Evolutionary conservation across 352 stramenopile genomes (phyloP), one percentile per base, ranked within the genome.

Genomic region (Globisporangium rhizosaccharum): DNA sequence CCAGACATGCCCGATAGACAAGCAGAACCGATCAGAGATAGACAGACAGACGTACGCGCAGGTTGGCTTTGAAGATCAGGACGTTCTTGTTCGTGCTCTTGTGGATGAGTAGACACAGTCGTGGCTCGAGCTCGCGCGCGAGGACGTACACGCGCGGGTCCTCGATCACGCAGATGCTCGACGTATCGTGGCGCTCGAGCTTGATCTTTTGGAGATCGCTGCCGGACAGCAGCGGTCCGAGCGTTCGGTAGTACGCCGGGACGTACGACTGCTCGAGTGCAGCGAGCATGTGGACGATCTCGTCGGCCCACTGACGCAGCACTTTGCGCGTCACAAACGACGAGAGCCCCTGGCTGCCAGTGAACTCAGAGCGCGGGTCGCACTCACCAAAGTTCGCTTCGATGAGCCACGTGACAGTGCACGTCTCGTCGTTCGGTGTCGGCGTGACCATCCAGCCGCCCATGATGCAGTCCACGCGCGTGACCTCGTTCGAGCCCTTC

Each of bases 331-430:
- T 68, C 6, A 76, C 20, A 26, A 74, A 72, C 4, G 67, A 57
- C 3, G 65, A 61, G 4, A 73, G 53, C 0, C 67, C 66, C 54
- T 83, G 72, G 8, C 57, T 70, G 5, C 72, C 75, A 2, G 75
- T 85, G 61, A 90, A 90, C 58, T 90, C 78, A 28, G 51, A 66
- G 11, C 63, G 56, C 10, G 77, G 50, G 30, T 87, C 64, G 49
- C 80, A 89, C 50, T 82, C 65, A 15, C 75, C 76, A 52, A 90
- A 90, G 63, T 92, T 89, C 28, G 67, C 75, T 56, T 92, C 79
- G 71, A 88, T 82, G n/a, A 92, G n/a, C 82, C 80, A 89, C 25
- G 79, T 90, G 12, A 90, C 76, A 0, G 67, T 80, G 50, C 78
- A 90, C 2, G 76, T 80, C 23, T 86, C 76, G 48, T 88, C 75